Evolutionary conservation across 1,284 basidiomycete genomes (phyloP), one percentile per base, ranked within the genome.

Genomic region (Fomitiporia mediterranea): DNA sequence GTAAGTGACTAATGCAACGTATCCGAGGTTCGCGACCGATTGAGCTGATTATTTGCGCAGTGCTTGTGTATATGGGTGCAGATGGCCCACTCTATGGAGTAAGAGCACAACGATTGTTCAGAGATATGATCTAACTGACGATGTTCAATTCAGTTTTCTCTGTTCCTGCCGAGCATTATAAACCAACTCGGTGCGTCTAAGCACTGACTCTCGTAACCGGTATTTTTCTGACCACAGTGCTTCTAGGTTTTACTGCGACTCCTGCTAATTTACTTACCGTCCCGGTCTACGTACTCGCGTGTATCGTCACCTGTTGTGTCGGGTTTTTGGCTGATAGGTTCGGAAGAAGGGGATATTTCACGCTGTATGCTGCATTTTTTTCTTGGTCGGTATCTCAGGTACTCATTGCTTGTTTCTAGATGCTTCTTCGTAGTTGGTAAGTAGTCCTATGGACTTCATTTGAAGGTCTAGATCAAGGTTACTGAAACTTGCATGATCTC

Each of bases 151-250:
- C 21, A 53, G n/a, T 89, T 89, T 68, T 74, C 82, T 6, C 68
- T 89, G 35, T 90, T 89, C 72, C 71, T 88, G 35, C 87, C 87
- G 3, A 83, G 78, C 39, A 87, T 87, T 64, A 86, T 86, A 67
- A 83, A 77, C 60, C 71, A 84, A 69, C 81, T 84, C 58, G 56
- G 66, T 65, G 37, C 67, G 34, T 35, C n/a, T n/a, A n/a, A n/a
- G n/a, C n/a, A n/a, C n/a, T n/a, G n/a, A n/a, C n/a, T n/a, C n/a
- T n/a, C n/a, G n/a, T n/a, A n/a, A n/a, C n/a, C n/a, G n/a, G n/a
- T n/a, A n/a, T n/a, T n/a, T n/a, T n/a, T n/a, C n/a, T n/a, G n/a
- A n/a, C n/a, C n/a, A n/a, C n/a, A 49, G 11, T 40, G 28, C 11
- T 25, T 17, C 37, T 60, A 80, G 85, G 86, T 4, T 91, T 77